These are phyloP conservation scores for Beauveria bassiana DNA, from an alignment of 2,329 filamentous ascomycete genomes.

Conservation along the genomic window DNA sequence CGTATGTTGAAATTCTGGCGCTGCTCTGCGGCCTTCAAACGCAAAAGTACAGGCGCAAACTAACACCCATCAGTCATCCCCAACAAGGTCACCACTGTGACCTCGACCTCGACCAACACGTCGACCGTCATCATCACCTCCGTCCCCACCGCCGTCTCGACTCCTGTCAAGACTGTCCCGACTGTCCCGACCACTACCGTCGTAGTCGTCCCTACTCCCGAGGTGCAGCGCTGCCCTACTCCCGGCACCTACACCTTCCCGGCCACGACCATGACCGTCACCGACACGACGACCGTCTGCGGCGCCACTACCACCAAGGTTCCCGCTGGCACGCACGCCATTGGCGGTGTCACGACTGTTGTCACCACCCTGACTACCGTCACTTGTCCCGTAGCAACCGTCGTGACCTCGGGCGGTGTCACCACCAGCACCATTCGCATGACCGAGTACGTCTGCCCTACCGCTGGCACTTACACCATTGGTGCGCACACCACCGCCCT, in stretches of 20 bases:
- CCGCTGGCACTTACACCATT: conserved; percentile 68
- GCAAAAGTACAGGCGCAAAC: not conserved
- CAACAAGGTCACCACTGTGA: conserved; percentile 15
- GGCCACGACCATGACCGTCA: conserved; percentile 62
- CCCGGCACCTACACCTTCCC: conserved; percentile 70
- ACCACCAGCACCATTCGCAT: conserved; percentile 60
- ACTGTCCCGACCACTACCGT: conserved; percentile 32
- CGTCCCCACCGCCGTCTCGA: conserved; percentile 31
- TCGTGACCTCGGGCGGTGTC: conserved; percentile 47
- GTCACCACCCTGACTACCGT: conserved; percentile 60
- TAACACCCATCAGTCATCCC: conserved; percentile 16
- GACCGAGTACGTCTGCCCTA: conserved; percentile 67
- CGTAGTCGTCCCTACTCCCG: conserved; percentile 43
- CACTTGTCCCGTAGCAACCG: conserved; percentile 61
- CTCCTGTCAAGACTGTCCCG: conserved; percentile 13
- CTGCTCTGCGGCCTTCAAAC: not conserved
- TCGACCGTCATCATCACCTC: conserved; percentile 18
- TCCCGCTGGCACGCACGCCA: conserved; percentile 56
- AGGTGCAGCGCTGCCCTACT: conserved; percentile 49
- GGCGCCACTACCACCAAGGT: conserved; percentile 54
- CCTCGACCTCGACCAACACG: conserved; percentile 11
- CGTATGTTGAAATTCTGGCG: conserved; percentile 38
- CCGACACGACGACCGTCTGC: conserved; percentile 59
- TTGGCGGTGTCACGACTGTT: conserved; percentile 65
- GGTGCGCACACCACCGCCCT: conserved; percentile 58